A percentile compares a stretch with the other conserved stretches of the same genome.
phyloP scores from a whole-genome alignment of 2,329 filamentous ascomycete genomes.

The Trichoderma atrobrunneum region DNA sequence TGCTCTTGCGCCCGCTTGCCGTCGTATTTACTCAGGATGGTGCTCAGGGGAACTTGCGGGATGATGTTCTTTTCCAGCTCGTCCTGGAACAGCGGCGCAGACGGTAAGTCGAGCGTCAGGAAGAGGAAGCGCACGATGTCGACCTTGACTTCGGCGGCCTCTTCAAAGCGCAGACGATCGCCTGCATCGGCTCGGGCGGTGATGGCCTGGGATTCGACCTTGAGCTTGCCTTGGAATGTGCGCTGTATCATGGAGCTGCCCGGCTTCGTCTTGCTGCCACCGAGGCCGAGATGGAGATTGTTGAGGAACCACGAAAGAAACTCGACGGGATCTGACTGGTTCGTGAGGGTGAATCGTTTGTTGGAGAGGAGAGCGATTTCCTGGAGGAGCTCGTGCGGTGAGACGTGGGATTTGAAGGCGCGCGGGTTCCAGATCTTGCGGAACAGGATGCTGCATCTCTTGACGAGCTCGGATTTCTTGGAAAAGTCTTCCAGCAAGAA shows the following conservation, averaged over 20 bases:
- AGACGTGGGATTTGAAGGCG: conserved; percentile 95
- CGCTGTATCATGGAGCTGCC: conserved; percentile 83
- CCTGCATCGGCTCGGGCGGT: conserved; percentile 84
- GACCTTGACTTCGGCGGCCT: conserved; percentile 76
- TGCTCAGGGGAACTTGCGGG: conserved; percentile 80
- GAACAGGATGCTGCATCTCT: conserved; percentile 83
- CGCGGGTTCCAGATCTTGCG: conserved; percentile 98
- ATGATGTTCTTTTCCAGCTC: conserved; percentile 95
- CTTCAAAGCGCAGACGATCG: conserved; percentile 88
- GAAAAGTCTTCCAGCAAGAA: conserved; percentile 83
- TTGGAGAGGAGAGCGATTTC: conserved; percentile 87
- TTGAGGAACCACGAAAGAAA: conserved; percentile 98
- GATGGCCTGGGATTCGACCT: conserved; percentile 90
- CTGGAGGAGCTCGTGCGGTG: conserved; percentile 93
- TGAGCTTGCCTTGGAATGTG: conserved; percentile 88
- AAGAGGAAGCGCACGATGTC: conserved; percentile 81
- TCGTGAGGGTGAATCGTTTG: conserved; percentile 87
- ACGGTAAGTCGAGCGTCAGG: conserved; percentile 86
- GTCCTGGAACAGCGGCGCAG: conserved; percentile 93
- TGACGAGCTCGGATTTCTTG: conserved; percentile 71
- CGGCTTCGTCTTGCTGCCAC: conserved; percentile 83
- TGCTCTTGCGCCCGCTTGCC: conserved; percentile 84
- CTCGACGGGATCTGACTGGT: conserved; percentile 92
- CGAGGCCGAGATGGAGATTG: conserved; percentile 86
- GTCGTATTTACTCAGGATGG: conserved; percentile 89